A percentile compares a stretch with the other conserved stretches of the same genome.
These are phyloP conservation scores for Mortierella sp. DNA, from an alignment of 371 early-diverging fungal genomes.

Conservation along the genomic window DNA sequence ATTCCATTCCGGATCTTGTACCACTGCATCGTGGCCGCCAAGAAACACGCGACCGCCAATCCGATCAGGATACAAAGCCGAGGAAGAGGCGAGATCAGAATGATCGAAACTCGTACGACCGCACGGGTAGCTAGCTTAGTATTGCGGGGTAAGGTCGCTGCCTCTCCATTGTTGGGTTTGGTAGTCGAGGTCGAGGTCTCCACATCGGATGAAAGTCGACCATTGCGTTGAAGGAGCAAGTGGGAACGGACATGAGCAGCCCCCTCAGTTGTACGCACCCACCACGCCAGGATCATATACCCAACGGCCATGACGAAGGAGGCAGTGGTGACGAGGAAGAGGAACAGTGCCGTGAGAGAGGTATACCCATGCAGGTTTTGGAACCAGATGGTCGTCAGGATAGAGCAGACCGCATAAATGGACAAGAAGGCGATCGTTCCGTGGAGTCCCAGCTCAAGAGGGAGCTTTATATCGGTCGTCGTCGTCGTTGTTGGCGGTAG, in stretches of 20 bases:
- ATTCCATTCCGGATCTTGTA: slow-evolving; percentile 21
- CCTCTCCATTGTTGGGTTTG: neutral
- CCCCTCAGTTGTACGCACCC: slow-evolving; percentile 19
- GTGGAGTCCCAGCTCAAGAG: slow-evolving; percentile 26
- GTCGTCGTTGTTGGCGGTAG: too few relatives aligned
- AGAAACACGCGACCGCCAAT: neutral
- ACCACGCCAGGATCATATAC: slow-evolving; percentile 42
- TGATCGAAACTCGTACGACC: neutral
- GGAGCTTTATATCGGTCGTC: neutral
- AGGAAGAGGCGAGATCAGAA: slow-evolving; percentile 16
- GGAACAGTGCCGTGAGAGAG: slow-evolving; percentile 23
- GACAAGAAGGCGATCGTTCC: slow-evolving; percentile 26
- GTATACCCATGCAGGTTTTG: slow-evolving; percentile 14
- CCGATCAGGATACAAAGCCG: slow-evolving; percentile 25
- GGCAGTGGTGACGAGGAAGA: slow-evolving; percentile 21
- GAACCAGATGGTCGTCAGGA: slow-evolving; percentile 17
- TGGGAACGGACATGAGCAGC: slow-evolving; percentile 1
- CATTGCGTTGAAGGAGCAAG: neutral
- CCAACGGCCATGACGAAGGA: slow-evolving; percentile 21
- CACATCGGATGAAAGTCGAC: neutral
- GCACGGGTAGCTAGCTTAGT: neutral
- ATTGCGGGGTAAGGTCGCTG: neutral
- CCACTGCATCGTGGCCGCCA: slow-evolving; percentile 16
- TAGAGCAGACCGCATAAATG: slow-evolving; percentile 29
- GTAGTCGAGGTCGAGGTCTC: neutral